Conservation (phyloP, 495 filamentous ascomycete genomes). For the Acidomyces sp. region DNA sequence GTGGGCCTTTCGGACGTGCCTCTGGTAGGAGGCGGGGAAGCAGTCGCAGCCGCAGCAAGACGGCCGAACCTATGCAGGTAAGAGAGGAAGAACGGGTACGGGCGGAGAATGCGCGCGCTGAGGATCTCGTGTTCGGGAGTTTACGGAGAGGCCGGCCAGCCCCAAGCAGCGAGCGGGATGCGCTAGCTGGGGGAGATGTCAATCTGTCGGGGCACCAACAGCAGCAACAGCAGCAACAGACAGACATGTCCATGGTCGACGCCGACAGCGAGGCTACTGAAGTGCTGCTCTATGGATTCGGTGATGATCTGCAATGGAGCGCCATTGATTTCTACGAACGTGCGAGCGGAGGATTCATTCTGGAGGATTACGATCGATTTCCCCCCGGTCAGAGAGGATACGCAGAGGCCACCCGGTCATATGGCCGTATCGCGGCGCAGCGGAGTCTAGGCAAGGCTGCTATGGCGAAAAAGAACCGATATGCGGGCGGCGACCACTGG, state of each 20-base stretch:
- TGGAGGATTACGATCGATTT: slow-evolving; percentile 76
- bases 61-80: slow-evolving; percentile 39
- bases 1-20: slow-evolving; percentile 45
- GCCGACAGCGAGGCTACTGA: slow-evolving; percentile 53
- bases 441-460: slow-evolving; percentile 52
- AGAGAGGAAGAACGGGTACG: slow-evolving; percentile 39
- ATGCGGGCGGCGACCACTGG: slow-evolving; percentile 72
- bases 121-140: slow-evolving; percentile 19
- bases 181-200: slow-evolving; percentile 16
- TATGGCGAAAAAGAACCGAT: slow-evolving; percentile 58
- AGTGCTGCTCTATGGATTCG: slow-evolving; percentile 73
- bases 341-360: slow-evolving; percentile 58
- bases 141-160: slow-evolving; percentile 8
- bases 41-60: slow-evolving; percentile 45
- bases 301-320: slow-evolving; percentile 60
- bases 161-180: slow-evolving; percentile 2
- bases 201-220: slow-evolving; percentile 24
- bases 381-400: slow-evolving; percentile 47
- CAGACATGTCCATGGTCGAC: slow-evolving; percentile 2
- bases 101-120: slow-evolving; percentile 8
- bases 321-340: slow-evolving; percentile 76
- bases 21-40: slow-evolving; percentile 2
- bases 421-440: slow-evolving; percentile 31
- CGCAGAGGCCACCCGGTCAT: slow-evolving; percentile 28
- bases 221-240: slow-evolving; percentile 15